Evolutionary conservation across 805 yeast genomes (phyloP).

Genomic region (Ogataea paradorogensis): DNA sequence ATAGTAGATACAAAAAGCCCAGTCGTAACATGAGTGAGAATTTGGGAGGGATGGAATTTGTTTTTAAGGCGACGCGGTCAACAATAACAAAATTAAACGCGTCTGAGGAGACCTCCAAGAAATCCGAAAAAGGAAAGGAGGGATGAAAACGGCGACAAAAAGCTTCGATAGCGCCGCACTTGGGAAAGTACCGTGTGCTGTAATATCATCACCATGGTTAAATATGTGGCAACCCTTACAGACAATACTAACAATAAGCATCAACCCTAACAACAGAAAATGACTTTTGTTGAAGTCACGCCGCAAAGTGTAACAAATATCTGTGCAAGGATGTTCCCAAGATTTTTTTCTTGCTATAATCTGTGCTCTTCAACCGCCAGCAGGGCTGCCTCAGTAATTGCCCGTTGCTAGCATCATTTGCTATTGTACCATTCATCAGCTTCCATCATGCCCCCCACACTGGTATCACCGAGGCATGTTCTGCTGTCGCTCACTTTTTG

Average conservation of each 20-base stretch:
- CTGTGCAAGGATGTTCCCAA: constrained; percentile 8
- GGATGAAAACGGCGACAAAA: not conserved
- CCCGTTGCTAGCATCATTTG: constrained; percentile 11
- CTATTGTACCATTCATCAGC: constrained; percentile 3
- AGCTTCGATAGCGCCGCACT: not conserved
- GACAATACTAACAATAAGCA: no score
- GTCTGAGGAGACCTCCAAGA: constrained; percentile 5
- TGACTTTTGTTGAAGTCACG: not conserved
- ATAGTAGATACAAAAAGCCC: constrained; percentile 6
- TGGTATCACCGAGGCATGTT: constrained; percentile 16
- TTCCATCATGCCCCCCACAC: constrained; percentile 6
- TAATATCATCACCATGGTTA: no score
- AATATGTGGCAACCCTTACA: no score
- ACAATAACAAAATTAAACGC: constrained; percentile 5
- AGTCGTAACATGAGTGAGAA: constrained; percentile 9
- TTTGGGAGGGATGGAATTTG: constrained; percentile 8
- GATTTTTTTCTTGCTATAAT: constrained; percentile 7
- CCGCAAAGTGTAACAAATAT: not conserved
- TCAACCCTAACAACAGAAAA: no score
- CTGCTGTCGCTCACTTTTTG: constrained; percentile 18
- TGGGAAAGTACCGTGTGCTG: no score
- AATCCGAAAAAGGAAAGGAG: constrained; percentile 6
- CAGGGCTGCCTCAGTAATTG: constrained; percentile 11
- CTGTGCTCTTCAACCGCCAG: constrained; percentile 15
- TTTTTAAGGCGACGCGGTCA: constrained; percentile 10